A percentile compares a stretch with the other conserved stretches of the same genome.
These are phyloP conservation scores for Erodium trifolium DNA, from an alignment of 441 rosid species.

Conservation along the genomic window DNA sequence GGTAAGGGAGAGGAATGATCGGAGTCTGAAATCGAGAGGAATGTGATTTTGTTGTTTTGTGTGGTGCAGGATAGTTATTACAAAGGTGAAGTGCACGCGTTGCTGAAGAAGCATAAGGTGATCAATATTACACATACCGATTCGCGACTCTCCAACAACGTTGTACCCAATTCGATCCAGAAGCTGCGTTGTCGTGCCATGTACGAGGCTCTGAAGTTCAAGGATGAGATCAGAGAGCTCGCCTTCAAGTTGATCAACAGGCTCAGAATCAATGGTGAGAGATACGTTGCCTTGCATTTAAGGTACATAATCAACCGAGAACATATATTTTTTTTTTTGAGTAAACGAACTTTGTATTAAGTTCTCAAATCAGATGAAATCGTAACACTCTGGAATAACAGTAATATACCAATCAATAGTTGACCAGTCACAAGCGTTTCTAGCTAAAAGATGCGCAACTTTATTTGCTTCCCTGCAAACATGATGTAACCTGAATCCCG, in stretches of 20 bases:
- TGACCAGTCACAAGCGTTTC: too few relatives aligned
- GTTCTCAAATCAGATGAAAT: too few relatives aligned
- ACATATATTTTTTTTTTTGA: too few relatives aligned
- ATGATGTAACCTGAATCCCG: too few relatives aligned
- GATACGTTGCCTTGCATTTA: neutral
- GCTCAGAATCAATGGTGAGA: neutral
- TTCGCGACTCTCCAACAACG: neutral
- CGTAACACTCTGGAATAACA: too few relatives aligned
- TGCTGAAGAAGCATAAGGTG: conserved; percentile 1
- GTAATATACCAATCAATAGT: too few relatives aligned
- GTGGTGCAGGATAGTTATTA: neutral
- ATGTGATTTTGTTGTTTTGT: neutral
- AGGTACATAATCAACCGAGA: too few relatives aligned
- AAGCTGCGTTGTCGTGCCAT: neutral
- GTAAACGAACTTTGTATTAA: too few relatives aligned
- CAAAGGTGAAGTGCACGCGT: neutral
- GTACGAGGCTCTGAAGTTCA: neutral
- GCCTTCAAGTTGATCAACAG: neutral
- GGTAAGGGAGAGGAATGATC: conserved; percentile 29
- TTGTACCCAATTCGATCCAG: neutral
- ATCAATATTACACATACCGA: neutral
- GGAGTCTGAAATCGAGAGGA: too few relatives aligned
- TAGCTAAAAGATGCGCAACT: too few relatives aligned
- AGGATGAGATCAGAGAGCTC: conserved; percentile 2
- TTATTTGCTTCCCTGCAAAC: too few relatives aligned